Conservation (phyloP, 1,139 yeast genomes). For the Candida labiduridarum region DNA sequence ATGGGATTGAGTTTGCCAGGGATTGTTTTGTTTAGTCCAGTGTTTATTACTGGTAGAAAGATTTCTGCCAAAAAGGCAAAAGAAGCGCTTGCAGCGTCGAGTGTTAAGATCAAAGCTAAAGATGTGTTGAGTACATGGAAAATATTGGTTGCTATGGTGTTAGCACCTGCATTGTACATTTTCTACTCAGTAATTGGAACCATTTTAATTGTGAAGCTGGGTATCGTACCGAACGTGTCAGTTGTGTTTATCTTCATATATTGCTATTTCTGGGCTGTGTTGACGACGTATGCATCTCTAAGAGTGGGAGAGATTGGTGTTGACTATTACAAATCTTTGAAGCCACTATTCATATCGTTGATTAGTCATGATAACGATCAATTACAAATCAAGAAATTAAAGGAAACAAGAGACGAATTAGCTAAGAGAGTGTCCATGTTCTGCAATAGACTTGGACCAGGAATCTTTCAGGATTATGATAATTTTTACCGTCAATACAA, state of each 20-base stretch:
- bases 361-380: slow-evolving; percentile 43
- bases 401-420: slow-evolving; percentile 54
- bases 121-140: slow-evolving; percentile 54
- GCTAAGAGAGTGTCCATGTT: slow-evolving; percentile 63
- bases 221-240: slow-evolving; percentile 11
- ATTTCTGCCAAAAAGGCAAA: slow-evolving; percentile 42
- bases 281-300: slow-evolving; percentile 46
- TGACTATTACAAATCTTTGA: slow-evolving; percentile 41
- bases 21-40: slow-evolving; percentile 46
- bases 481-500: slow-evolving; percentile 35
- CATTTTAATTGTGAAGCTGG: slow-evolving; percentile 25
- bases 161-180: slow-evolving; percentile 46
- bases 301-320: slow-evolving; percentile 46
- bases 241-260: slow-evolving; percentile 26
- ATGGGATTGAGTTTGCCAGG: slow-evolving; percentile 46
- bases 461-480: slow-evolving; percentile 67
- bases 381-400: slow-evolving; percentile 51
- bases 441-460: slow-evolving; percentile 76
- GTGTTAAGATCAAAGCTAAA: slow-evolving; percentile 47
- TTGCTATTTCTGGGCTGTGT: slow-evolving; percentile 42
- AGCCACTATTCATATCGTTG: slow-evolving; percentile 40
- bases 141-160: slow-evolving; percentile 45
- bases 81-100: slow-evolving; percentile 44
- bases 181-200: slow-evolving; percentile 46
- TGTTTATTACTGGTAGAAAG: slow-evolving; percentile 38